phyloP scores from a whole-genome alignment of 257 asterid species.

The Haberlea rhodopensis region DNA sequence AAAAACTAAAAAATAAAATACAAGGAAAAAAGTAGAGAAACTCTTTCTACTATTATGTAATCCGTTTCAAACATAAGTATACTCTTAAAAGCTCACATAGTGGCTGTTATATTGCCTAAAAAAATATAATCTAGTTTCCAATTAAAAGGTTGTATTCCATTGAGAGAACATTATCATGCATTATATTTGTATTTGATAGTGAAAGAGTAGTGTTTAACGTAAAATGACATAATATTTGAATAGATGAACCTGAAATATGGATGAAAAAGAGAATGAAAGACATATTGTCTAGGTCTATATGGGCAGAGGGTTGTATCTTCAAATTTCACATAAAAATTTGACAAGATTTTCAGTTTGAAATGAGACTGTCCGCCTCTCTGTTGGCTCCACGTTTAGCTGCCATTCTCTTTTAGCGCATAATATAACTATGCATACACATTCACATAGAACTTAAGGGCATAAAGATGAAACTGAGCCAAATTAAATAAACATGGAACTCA shows the following conservation, averaged over 20 bases:
- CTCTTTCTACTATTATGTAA: not conserved
- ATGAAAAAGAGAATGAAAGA: not conserved
- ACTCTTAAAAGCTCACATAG: no score
- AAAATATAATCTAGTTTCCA: no score
- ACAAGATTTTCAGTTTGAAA: no score
- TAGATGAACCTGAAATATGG: not conserved
- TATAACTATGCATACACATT: not conserved
- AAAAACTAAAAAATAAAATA: not conserved
- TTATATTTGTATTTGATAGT: no score
- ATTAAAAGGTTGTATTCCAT: no score
- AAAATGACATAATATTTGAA: not conserved
- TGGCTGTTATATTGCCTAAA: no score
- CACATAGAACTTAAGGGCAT: constrained; percentile 20
- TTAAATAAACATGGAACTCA: not conserved
- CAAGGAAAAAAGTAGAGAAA: not conserved
- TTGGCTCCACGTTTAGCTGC: not conserved
- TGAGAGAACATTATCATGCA: no score
- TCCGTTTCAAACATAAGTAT: not conserved
- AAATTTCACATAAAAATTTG: no score
- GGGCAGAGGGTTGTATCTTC: not conserved
- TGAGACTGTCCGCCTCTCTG: no score
- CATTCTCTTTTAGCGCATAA: not conserved
- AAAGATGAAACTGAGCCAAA: constrained; percentile 1
- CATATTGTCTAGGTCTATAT: no score
- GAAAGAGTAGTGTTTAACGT: no score